Percentiles rank a stretch among this genome's conserved stretches.
Evolutionary conservation across 2,329 filamentous ascomycete genomes (phyloP).

Genomic region (Fusarium tricinctum): DNA sequence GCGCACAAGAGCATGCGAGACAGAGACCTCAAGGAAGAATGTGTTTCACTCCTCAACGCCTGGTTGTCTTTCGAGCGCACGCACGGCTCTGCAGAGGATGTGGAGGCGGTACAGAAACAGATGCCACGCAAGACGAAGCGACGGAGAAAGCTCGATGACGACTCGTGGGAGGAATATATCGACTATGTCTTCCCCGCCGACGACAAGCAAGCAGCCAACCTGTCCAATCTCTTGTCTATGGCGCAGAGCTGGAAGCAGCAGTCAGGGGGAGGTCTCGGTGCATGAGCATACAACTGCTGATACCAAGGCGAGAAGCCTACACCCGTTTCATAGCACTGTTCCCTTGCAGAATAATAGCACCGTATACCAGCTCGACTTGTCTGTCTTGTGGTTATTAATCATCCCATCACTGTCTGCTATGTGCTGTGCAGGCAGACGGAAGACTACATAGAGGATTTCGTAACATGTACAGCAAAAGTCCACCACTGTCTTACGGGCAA

Average conservation of each 20-base stretch:
- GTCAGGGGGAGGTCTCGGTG: slow-evolving; percentile 57
- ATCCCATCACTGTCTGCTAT: background rate
- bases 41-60: slow-evolving; percentile 90
- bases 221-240: slow-evolving; percentile 86
- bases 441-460: background rate
- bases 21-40: slow-evolving; percentile 90
- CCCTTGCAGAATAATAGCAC: slow-evolving; percentile 10
- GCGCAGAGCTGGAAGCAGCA: slow-evolving; percentile 91
- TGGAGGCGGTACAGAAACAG: slow-evolving; percentile 87
- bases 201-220: slow-evolving; percentile 85
- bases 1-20: slow-evolving; percentile 91
- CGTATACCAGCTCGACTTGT: no score
- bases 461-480: background rate
- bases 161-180: slow-evolving; percentile 92
- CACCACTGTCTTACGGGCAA: background rate
- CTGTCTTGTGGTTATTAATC: background rate
- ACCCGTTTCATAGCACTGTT: background rate
- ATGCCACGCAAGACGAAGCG: slow-evolving; percentile 96
- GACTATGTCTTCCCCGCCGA: slow-evolving; percentile 98
- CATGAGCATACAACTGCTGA: slow-evolving; percentile 23
- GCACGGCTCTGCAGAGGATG: slow-evolving; percentile 81
- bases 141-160: slow-evolving; percentile 90
- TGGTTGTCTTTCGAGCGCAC: slow-evolving; percentile 94
- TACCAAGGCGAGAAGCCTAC: background rate
- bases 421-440: background rate